These are phyloP conservation scores for Plasmodium blacklocki DNA, from an alignment of 169 alveolate genomes.

Conservation along the genomic window DNA sequence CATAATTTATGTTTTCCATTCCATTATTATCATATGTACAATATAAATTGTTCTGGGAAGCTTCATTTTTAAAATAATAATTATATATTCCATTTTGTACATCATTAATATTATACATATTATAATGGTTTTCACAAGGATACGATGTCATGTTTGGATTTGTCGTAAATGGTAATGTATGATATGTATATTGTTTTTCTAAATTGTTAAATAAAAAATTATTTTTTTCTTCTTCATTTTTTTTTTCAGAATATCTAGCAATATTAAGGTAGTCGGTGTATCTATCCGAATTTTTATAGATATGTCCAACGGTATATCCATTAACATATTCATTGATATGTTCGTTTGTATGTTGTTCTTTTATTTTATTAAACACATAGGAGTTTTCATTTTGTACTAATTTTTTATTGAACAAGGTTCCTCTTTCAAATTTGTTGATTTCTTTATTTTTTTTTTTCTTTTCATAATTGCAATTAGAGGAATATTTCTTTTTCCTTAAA, in stretches of 20 bases:
- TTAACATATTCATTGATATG: neutral
- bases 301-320: neutral
- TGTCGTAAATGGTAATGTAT: too few species aligned
- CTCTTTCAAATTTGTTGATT: conserved; percentile 12
- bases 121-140: neutral
- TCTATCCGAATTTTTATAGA: neutral
- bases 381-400: conserved; percentile 1
- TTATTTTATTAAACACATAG: neutral
- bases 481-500: neutral
- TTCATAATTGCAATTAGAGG: neutral
- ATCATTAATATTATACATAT: conserved; percentile 1
- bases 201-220: too few species aligned
- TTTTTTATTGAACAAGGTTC: neutral
- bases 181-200: too few species aligned
- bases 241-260: too few species aligned
- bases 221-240: too few species aligned
- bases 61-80: neutral
- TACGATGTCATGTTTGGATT: too few species aligned
- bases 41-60: neutral
- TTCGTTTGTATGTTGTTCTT: conserved; percentile 1
- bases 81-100: conserved; percentile 5
- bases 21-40: neutral
- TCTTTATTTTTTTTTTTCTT: conserved; percentile 24
- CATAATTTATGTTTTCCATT: conserved; percentile 11
- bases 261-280: too few species aligned